Conservation (phyloP, 2,329 filamentous ascomycete genomes). For the Zarea fungicola region DNA sequence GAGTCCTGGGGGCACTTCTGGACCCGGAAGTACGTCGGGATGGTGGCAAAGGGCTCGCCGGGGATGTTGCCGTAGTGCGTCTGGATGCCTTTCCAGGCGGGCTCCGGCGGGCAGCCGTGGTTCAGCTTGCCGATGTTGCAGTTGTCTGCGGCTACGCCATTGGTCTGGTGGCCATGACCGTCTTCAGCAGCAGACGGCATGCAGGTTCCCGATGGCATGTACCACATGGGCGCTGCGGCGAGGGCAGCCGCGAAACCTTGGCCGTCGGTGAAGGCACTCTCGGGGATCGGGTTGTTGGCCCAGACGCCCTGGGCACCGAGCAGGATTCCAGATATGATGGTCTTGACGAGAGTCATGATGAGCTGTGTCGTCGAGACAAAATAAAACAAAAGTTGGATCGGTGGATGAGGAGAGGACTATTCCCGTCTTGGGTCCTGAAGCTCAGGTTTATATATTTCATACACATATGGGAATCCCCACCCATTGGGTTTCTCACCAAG, state of each 20-base stretch:
- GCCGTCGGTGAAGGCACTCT: conserved; percentile 12
- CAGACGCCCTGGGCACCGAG: not conserved
- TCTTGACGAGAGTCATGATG: no score
- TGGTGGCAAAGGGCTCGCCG: conserved; percentile 15
- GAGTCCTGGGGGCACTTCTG: no score
- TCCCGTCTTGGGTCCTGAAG: no score
- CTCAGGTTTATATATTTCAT: no score
- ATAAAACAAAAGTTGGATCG: no score
- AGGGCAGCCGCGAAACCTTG: conserved; percentile 15
- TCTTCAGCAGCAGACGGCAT: conserved; percentile 19
- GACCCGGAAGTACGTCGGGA: conserved; percentile 17
- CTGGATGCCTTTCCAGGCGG: conserved; percentile 16
- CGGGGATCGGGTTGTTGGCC: conserved; percentile 15
- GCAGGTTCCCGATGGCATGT: conserved; percentile 10
- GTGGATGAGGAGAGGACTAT: no score
- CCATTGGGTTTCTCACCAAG: no score
- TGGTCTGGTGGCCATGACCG: conserved; percentile 16
- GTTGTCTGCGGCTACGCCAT: conserved; percentile 16
- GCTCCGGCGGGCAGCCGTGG: conserved; percentile 14
- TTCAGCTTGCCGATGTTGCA: conserved; percentile 16
- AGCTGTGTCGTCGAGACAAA: no score
- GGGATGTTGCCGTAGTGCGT: conserved; percentile 14
- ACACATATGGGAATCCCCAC: no score
- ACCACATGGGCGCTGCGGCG: conserved; percentile 17
- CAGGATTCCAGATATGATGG: no score